Evolutionary conservation across 2,329 filamentous ascomycete species (phyloP).

Genomic region (Penicillium glabrum): DNA sequence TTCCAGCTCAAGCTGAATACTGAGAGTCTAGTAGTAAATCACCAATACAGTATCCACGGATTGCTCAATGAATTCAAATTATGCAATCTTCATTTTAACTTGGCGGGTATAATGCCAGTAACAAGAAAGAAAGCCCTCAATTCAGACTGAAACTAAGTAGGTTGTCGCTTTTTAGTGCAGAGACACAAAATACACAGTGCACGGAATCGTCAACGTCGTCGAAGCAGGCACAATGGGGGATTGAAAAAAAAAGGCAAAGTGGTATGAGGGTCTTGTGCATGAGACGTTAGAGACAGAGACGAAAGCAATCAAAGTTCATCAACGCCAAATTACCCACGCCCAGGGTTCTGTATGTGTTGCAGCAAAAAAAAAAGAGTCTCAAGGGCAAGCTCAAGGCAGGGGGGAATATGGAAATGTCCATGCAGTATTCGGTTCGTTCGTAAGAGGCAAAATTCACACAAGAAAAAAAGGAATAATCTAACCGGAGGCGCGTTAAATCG

Average conservation of each 20-base stretch:
- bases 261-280: neutral
- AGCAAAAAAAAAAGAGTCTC: slow-evolving; percentile 2
- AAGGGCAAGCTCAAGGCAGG: neutral
- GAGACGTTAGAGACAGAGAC: neutral
- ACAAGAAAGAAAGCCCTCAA: neutral
- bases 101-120: neutral
- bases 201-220: slow-evolving; percentile 3
- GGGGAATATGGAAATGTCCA: neutral
- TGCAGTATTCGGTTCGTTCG: slow-evolving; percentile 5
- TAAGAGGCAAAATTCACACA: neutral
- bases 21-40: too few relatives aligned
- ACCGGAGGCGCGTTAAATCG: slow-evolving; percentile 28
- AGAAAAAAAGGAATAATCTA: slow-evolving; percentile 19
- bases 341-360: slow-evolving; percentile 20
- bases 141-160: slow-evolving; percentile 1
- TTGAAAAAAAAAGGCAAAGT: neutral
- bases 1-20: too few relatives aligned
- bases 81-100: too few relatives aligned
- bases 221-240: neutral
- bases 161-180: slow-evolving; percentile 1
- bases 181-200: neutral
- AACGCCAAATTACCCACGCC: slow-evolving; percentile 36
- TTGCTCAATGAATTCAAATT: neutral
- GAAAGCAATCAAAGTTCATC: slow-evolving; percentile 1
- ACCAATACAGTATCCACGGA: too few relatives aligned